Base-by-base conservation (phyloP, 208 protist species). In the Leishmania guyanensis region DNA sequence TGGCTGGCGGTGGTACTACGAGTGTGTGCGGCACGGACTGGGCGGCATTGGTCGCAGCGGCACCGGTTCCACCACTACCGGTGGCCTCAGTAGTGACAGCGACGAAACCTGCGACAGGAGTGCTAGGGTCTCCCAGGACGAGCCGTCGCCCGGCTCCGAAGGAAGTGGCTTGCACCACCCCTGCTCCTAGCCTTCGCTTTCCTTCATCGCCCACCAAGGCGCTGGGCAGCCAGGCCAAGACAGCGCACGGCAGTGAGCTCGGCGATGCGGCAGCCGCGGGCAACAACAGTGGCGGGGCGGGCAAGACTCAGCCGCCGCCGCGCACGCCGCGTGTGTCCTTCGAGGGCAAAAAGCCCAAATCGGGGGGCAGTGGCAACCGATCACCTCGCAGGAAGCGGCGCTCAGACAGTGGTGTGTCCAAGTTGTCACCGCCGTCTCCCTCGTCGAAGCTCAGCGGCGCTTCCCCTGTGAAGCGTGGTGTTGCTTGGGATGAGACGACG, bases 401-500 rank as follows among this genome's bases (percentile, higher is more conserved):
- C 26, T 36, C 26, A 36, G 39, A 26, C 71, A 83, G 22, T 64
- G 33, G 9, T 26, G 17, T 20, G 33, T 10, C 26, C n/a, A 53
- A 77, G 70, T n/a, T 48, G 54, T 22, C 14, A 50, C 36, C 29
- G 36, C 36, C 46, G 68, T 39, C 79, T 16, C 43, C 43, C 53
- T 29, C 54, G 22, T 29, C 70, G 43, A 14, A 50, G 46, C 48
- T 29, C n/a, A 33, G 48, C 48, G 70, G 70, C 50, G 75, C 71
- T 3, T 80, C 82, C 22, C 77, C 77, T 36, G 3, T 80, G 68
- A 80, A 85, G 82, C 82, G 77, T 58, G 75, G 82, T 22, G 77
- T 74, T 58, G 82, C 82, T 51, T 85, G 82, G 82, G 77, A 85
- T 56, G 82, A 80, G 46, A 48, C 58, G 8, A 85, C 82, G 5